Evolutionary conservation across 805 yeast genomes (phyloP).

Genomic region (Candida pseudofarinosa): DNA sequence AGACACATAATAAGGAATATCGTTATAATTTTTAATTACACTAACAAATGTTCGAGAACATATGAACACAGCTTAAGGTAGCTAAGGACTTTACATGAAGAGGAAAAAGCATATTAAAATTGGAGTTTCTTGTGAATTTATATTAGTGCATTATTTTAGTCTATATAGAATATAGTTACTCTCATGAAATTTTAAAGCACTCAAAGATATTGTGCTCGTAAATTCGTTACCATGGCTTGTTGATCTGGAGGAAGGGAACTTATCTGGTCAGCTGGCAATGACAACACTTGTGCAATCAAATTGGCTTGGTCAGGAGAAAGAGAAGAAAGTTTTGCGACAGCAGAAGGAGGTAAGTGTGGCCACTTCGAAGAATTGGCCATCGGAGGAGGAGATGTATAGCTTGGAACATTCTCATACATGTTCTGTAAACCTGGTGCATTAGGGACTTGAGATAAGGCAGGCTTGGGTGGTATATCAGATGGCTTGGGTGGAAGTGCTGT

Average conservation of each 20-base stretch:
- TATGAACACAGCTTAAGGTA: too few species aligned
- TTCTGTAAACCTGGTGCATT: slow-evolving; percentile 5
- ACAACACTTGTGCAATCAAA: slow-evolving; percentile 50
- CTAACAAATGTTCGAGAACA: too few species aligned
- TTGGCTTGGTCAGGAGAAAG: slow-evolving; percentile 58
- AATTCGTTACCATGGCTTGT: slow-evolving; percentile 50
- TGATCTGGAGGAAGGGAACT: slow-evolving; percentile 48
- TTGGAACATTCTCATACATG: slow-evolving; percentile 9
- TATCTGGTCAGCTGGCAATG: slow-evolving; percentile 48
- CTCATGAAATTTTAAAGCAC: not conserved
- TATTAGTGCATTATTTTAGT: not conserved
- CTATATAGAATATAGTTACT: not conserved
- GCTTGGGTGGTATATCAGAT: slow-evolving; percentile 8
- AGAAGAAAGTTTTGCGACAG: slow-evolving; percentile 47
- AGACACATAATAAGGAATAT: too few species aligned
- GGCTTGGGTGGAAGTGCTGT: slow-evolving; percentile 9
- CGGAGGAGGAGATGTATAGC: slow-evolving; percentile 7
- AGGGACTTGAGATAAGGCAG: slow-evolving; percentile 6
- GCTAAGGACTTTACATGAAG: too few species aligned
- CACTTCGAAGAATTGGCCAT: slow-evolving; percentile 32
- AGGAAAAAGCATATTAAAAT: too few species aligned
- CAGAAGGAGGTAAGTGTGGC: slow-evolving; percentile 45
- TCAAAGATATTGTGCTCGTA: slow-evolving; percentile 51
- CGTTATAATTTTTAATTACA: too few species aligned
- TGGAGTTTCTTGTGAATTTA: too few species aligned